Conservation (phyloP, 2,329 filamentous ascomycete species). For the Beauveria bassiana region DNA sequence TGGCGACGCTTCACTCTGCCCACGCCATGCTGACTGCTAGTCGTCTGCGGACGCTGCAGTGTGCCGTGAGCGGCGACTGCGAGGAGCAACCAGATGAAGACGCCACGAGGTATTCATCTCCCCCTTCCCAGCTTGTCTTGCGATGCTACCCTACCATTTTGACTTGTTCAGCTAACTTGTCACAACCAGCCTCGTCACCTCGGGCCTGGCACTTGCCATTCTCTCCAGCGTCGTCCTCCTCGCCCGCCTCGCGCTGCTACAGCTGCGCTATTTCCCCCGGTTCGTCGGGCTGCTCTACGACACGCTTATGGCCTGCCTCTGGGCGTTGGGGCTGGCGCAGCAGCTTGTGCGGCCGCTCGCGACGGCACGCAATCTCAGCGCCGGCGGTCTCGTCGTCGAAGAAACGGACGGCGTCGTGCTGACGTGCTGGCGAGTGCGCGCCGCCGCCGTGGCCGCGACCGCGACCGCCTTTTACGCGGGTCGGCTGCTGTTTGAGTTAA, state of each 20-base stretch:
- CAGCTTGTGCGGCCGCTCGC: not conserved
- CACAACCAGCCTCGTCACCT: conserved; percentile 19
- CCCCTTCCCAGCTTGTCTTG: too few species aligned
- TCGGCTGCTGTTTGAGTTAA: not conserved
- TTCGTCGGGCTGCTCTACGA: conserved; percentile 23
- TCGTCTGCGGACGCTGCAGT: conserved; percentile 1
- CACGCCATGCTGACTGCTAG: not conserved
- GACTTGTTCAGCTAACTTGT: too few species aligned
- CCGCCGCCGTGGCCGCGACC: not conserved
- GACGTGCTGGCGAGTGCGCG: not conserved
- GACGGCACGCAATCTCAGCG: not conserved
- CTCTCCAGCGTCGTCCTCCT: conserved; percentile 22
- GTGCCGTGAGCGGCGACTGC: not conserved
- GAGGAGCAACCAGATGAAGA: not conserved
- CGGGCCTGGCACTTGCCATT: conserved; percentile 23
- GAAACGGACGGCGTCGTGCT: conserved; percentile 1
- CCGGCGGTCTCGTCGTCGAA: not conserved
- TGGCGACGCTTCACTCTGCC: not conserved
- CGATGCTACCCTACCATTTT: too few species aligned
- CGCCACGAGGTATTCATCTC: not conserved
- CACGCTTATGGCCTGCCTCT: conserved; percentile 19
- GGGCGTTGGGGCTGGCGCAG: conserved; percentile 18
- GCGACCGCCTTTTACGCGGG: not conserved
- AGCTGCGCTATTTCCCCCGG: conserved; percentile 17
- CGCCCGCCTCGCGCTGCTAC: conserved; percentile 18